These are phyloP conservation scores for Fusarium devonianum DNA, from an alignment of 2,329 filamentous ascomycete species.

Conservation along the genomic window DNA sequence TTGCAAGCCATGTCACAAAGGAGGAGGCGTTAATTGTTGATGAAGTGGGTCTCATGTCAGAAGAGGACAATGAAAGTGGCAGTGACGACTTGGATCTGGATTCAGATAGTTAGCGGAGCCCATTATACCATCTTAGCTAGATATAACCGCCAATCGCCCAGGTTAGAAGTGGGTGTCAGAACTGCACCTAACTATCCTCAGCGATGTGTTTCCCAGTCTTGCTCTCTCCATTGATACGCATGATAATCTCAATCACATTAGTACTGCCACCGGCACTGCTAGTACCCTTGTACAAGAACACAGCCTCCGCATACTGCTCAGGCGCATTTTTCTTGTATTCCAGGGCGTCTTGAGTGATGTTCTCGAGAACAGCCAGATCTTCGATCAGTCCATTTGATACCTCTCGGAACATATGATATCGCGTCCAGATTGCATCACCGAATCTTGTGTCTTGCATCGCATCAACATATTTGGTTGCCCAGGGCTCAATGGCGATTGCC, in stretches of 20 bases:
- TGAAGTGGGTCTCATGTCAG: no score
- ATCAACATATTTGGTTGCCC: constrained; percentile 27
- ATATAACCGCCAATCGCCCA: no score
- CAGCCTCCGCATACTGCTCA: background rate
- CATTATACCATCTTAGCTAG: no score
- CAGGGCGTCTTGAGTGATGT: constrained; percentile 14
- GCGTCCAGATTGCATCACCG: constrained; percentile 7
- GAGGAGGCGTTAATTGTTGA: no score
- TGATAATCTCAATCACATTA: constrained; percentile 10
- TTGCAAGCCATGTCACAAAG: no score
- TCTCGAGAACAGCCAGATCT: constrained; percentile 1
- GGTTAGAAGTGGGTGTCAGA: no score
- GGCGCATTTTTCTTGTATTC: constrained; percentile 15
- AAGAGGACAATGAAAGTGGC: no score
- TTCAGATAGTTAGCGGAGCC: no score
- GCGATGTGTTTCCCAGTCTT: no score
- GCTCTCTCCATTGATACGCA: background rate
- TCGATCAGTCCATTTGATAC: background rate
- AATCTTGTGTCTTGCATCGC: constrained; percentile 1
- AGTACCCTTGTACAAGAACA: background rate
- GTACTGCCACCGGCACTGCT: background rate
- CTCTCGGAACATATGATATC: constrained; percentile 2
- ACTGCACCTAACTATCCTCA: no score
- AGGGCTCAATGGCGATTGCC: no score
- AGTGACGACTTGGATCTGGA: no score